Percentiles rank a stretch among this genome's conserved stretches.
Evolutionary conservation across 202 grass and related monocot genomes (phyloP).

Genomic region (Carex arenaria): DNA sequence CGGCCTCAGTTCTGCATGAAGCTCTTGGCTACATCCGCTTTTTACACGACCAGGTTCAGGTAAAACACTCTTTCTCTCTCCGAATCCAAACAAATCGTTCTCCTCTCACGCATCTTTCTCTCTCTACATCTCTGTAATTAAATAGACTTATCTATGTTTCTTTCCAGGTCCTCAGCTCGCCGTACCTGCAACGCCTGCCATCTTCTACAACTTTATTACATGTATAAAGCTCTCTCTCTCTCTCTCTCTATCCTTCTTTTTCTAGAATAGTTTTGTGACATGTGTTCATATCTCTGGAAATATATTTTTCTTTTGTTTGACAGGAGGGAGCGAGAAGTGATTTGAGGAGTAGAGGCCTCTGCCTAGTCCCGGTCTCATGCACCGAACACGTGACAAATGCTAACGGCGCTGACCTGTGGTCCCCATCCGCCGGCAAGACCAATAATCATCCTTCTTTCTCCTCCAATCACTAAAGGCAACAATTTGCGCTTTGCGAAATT

Average conservation of each 20-base stretch:
- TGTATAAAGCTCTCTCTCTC: constrained; percentile 25
- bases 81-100: no score
- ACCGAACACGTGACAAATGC: constrained; percentile 64
- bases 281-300: neutral
- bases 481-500: neutral
- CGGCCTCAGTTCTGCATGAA: constrained; percentile 90
- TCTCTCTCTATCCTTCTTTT: constrained; percentile 13
- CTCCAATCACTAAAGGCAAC: neutral
- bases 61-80: constrained; percentile 10
- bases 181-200: constrained; percentile 72
- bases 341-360: constrained; percentile 72
- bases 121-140: constrained; percentile 10
- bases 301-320: constrained; percentile 13
- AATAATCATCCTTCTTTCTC: constrained; percentile 13
- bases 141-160: constrained; percentile 27
- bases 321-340: constrained; percentile 24
- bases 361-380: constrained; percentile 70
- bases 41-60: constrained; percentile 93
- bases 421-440: constrained; percentile 26
- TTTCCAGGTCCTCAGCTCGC: constrained; percentile 77
- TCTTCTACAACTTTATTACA: constrained; percentile 32
- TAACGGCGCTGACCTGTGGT: constrained; percentile 71
- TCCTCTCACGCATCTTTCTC: neutral
- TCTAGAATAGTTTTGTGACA: neutral
- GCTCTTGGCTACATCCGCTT: constrained; percentile 98